Percentiles rank a stretch among this genome's conserved stretches.
These are phyloP conservation scores for Quillaja saponaria DNA, from an alignment of 306 rosid species.

Conservation along the genomic window DNA sequence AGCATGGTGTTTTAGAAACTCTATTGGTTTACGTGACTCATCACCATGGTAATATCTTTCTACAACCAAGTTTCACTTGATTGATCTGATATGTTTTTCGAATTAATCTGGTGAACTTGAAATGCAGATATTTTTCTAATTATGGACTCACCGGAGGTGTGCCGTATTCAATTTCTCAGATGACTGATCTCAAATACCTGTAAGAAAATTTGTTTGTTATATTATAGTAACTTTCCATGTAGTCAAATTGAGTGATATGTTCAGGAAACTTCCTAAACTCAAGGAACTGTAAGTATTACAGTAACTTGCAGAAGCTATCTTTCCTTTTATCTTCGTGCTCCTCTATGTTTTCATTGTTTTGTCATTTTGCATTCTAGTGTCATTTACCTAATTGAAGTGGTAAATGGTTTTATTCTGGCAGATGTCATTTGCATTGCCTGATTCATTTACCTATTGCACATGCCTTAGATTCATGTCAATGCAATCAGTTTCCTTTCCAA, in stretches of 20 bases:
- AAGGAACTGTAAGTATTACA: conserved; percentile 59
- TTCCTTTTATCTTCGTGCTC: background rate
- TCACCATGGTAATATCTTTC: background rate
- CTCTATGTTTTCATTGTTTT: conserved; percentile 13
- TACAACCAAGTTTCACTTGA: background rate
- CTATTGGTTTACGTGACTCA: conserved; percentile 4
- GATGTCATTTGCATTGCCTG: conserved; percentile 1
- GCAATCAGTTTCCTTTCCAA: conserved; percentile 8
- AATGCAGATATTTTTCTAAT: conserved; percentile 76
- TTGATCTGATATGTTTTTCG: conserved; percentile 10
- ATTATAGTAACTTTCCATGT: background rate
- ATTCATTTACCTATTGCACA: conserved; percentile 4
- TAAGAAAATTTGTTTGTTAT: conserved; percentile 37
- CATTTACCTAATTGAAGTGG: conserved; percentile 10
- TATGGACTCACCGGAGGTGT: conserved; percentile 63
- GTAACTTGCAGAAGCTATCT: background rate
- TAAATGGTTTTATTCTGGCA: conserved; percentile 1
- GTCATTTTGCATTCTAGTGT: conserved; percentile 17
- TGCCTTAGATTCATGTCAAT: background rate
- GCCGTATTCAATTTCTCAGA: conserved; percentile 78
- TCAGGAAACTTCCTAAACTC: conserved; percentile 65
- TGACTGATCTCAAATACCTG: conserved; percentile 60
- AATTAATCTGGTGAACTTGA: conserved; percentile 24
- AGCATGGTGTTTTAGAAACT: background rate
- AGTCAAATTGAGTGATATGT: conserved; percentile 60